These are phyloP conservation scores for Musa acuminata DNA, from an alignment of 176 grass and related monocot genomes.

Conservation along the genomic window DNA sequence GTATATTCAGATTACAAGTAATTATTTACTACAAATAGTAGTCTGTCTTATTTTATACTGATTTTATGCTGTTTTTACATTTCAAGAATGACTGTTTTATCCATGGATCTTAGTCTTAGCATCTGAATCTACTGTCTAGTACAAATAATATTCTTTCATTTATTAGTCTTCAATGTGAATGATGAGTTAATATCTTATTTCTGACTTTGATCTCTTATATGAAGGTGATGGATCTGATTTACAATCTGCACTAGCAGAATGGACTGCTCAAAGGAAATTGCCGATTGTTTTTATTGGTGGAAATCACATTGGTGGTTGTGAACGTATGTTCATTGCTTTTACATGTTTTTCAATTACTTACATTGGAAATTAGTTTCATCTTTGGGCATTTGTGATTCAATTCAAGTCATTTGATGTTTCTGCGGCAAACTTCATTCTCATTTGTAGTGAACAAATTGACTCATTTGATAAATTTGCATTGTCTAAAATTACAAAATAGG, in stretches of 20 bases:
- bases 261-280: slow-evolving; percentile 66
- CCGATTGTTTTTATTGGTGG: slow-evolving; percentile 85
- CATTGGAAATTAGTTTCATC: neutral
- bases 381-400: neutral
- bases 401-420: neutral
- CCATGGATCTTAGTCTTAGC: neutral
- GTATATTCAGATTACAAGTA: neutral
- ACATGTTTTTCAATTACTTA: slow-evolving; percentile 5
- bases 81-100: neutral
- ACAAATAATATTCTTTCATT: neutral
- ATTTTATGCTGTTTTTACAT: neutral
- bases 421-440: too few species aligned
- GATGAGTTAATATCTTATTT: neutral
- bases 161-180: neutral
- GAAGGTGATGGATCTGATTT: slow-evolving; percentile 53
- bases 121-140: neutral
- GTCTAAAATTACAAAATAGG: neutral
- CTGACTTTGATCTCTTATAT: slow-evolving; percentile 5
- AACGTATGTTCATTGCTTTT: slow-evolving; percentile 34
- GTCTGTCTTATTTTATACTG: neutral
- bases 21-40: neutral
- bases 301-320: slow-evolving; percentile 65
- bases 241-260: slow-evolving; percentile 47
- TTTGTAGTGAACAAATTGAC: neutral
- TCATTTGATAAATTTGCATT: neutral